Conservation (phyloP, 805 yeast species). For the Yamadazyma scolyti region DNA sequence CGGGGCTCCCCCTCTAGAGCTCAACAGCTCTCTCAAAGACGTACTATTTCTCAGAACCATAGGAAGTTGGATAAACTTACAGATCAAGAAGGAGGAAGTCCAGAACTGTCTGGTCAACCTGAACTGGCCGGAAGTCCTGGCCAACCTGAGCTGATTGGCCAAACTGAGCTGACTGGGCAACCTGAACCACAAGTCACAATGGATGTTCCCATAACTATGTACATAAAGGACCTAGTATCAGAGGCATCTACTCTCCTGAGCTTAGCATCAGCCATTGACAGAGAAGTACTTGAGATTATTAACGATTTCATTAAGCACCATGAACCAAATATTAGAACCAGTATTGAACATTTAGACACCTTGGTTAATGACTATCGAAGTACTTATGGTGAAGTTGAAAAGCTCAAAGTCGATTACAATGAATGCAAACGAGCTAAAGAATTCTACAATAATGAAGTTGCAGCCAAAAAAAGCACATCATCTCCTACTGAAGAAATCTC, state of each 20-base stretch:
- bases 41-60: slow-evolving; percentile 2
- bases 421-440: slow-evolving; percentile 31
- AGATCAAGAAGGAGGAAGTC: no score
- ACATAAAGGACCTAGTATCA: slow-evolving; percentile 15
- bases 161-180: background rate
- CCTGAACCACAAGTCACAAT: slow-evolving; percentile 4
- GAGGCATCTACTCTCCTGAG: slow-evolving; percentile 21
- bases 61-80: background rate
- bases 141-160: no score
- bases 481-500: background rate
- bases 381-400: slow-evolving; percentile 22
- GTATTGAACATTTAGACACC: slow-evolving; percentile 19
- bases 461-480: slow-evolving; percentile 2
- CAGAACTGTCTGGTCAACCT: no score
- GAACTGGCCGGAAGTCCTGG: no score
- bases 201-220: slow-evolving; percentile 9
- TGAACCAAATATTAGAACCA: slow-evolving; percentile 28
- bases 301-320: slow-evolving; percentile 31
- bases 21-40: slow-evolving; percentile 1
- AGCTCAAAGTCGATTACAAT: slow-evolving; percentile 24
- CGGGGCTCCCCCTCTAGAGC: background rate
- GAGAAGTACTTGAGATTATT: slow-evolving; percentile 28
- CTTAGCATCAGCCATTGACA: slow-evolving; percentile 32
- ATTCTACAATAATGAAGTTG: slow-evolving; percentile 16
- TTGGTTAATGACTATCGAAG: slow-evolving; percentile 22